phyloP scores from a whole-genome alignment of 306 rosid species.

The Comarum palustre region DNA sequence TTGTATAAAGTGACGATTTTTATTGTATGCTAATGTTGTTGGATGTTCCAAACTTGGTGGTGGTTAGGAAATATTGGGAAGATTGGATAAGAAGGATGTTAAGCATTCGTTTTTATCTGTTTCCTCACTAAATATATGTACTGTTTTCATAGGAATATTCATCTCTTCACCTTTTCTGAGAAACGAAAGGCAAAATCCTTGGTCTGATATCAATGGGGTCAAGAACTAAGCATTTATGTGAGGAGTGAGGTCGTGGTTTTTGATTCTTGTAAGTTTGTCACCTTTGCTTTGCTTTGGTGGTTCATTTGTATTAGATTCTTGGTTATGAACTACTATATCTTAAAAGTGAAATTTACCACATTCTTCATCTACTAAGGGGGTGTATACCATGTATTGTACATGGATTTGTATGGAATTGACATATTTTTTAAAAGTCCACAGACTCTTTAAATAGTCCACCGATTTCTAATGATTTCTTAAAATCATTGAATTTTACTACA shows the following conservation, averaged over 20 bases:
- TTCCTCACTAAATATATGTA: background rate
- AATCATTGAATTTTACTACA: no score
- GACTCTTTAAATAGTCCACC: no score
- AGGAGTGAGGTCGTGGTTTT: background rate
- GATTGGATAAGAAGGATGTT: background rate
- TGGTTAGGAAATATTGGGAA: background rate
- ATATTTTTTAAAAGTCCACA: no score
- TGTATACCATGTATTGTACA: no score
- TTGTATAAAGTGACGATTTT: background rate
- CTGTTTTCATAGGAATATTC: background rate
- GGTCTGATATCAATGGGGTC: background rate
- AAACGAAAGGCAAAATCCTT: background rate
- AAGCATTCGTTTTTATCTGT: background rate
- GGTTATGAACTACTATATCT: background rate
- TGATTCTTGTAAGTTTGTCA: background rate
- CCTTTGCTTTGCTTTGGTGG: background rate
- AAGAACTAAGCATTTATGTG: background rate
- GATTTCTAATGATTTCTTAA: no score
- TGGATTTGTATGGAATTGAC: no score
- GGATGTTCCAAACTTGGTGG: background rate
- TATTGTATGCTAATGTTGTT: background rate
- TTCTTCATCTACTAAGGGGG: slow-evolving; percentile 9
- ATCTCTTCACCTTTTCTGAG: background rate
- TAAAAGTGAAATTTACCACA: background rate
- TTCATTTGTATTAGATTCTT: background rate